phyloP scores from a whole-genome alignment of 768 basidiomycete species.

The Mycena rebaudengoi region DNA sequence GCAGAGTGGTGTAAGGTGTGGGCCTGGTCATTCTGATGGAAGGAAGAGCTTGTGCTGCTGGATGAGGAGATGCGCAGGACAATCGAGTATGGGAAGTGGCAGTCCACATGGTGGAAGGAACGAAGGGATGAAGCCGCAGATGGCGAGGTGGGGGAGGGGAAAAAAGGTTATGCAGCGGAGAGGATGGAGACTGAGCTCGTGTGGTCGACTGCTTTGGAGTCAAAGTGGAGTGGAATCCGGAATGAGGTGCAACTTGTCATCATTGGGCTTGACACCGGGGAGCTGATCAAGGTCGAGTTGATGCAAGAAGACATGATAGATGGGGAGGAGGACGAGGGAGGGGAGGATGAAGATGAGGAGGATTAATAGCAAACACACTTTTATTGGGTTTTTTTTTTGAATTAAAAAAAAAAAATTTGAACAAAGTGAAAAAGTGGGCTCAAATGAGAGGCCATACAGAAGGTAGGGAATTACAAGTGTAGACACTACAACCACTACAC shows the following conservation, averaged over 20 bases:
- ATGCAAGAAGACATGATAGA: too few relatives aligned
- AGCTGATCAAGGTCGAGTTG: too few relatives aligned
- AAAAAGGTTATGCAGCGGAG: background rate
- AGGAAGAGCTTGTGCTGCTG: conserved; percentile 29
- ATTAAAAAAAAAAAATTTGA: too few relatives aligned
- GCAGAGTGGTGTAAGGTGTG: conserved; percentile 31
- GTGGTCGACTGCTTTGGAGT: background rate
- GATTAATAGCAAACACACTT: too few relatives aligned
- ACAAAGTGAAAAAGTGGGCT: too few relatives aligned
- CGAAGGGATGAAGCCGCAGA: background rate
- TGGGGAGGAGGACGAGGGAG: too few relatives aligned
- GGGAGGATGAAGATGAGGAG: too few relatives aligned
- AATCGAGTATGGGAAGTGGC: conserved; percentile 23
- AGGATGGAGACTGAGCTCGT: background rate
- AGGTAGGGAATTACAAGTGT: too few relatives aligned
- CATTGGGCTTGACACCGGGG: background rate
- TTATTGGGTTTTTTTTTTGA: too few relatives aligned
- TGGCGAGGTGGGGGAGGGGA: background rate
- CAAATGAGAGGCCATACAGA: too few relatives aligned
- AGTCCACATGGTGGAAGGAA: conserved; percentile 2
- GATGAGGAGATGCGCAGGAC: conserved; percentile 36
- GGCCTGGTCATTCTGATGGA: conserved; percentile 28
- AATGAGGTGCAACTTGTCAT: background rate
- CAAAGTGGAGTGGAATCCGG: background rate
- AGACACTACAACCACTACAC: too few relatives aligned